A percentile compares a stretch with the other conserved stretches of the same genome.
phyloP scores from a whole-genome alignment of 345 rosid genomes.

The Arabidopsis suecica region DNA sequence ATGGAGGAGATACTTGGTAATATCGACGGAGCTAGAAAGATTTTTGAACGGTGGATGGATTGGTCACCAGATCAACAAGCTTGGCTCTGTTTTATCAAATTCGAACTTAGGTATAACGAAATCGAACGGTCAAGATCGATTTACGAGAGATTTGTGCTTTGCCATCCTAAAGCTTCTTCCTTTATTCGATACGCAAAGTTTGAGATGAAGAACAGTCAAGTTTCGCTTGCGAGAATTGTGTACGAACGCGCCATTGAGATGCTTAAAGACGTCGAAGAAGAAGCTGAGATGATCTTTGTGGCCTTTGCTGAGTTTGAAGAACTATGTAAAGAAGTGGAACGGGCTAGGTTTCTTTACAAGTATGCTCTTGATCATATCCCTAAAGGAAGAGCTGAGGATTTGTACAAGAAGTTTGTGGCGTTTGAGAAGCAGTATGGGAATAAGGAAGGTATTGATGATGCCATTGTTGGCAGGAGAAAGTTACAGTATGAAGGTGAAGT shows the following conservation, averaged over 20 bases:
- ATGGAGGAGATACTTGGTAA: neutral
- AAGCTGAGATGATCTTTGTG: neutral
- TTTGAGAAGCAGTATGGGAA: neutral
- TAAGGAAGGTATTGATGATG: neutral
- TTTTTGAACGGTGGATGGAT: neutral
- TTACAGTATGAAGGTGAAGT: neutral
- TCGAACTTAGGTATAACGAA: neutral
- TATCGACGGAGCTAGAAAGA: neutral
- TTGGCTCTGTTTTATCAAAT: neutral
- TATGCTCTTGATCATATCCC: neutral
- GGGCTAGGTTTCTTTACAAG: neutral
- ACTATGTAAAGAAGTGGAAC: neutral
- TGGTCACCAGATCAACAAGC: neutral
- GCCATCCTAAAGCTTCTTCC: neutral
- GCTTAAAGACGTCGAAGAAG: neutral
- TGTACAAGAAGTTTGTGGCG: neutral
- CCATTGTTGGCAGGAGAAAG: neutral
- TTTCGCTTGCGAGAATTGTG: neutral
- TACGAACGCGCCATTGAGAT: neutral
- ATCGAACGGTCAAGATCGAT: neutral
- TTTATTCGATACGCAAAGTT: neutral
- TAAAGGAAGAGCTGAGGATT: neutral
- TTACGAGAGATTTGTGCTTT: neutral
- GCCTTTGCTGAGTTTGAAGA: neutral
- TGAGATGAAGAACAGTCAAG: neutral